phyloP scores from a whole-genome alignment of 305 asterid species.

The Fraxinus platypoda region DNA sequence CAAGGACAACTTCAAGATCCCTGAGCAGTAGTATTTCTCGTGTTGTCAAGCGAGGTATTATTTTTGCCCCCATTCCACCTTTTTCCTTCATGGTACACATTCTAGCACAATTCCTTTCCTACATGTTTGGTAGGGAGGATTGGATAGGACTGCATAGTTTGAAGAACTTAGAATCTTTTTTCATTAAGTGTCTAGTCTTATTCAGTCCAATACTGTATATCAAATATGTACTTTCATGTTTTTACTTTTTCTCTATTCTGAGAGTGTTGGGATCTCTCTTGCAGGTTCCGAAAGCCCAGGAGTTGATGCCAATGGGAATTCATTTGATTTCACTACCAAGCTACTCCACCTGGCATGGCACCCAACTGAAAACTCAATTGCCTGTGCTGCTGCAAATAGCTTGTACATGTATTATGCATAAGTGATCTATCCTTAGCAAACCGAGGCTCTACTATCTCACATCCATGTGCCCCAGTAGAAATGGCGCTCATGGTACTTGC shows the following conservation, averaged over 20 bases:
- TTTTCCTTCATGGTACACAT: not conserved
- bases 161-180: not conserved
- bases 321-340: constrained; percentile 86
- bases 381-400: constrained; percentile 99
- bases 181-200: not conserved
- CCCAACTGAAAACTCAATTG: constrained; percentile 87
- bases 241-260: not conserved
- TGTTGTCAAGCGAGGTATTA: constrained; percentile 81
- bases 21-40: constrained; percentile 83
- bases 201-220: not conserved
- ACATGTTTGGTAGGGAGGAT: not conserved
- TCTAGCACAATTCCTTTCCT: not conserved
- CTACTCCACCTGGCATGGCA: constrained; percentile 98
- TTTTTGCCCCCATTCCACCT: not conserved
- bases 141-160: not conserved
- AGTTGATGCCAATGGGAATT: constrained; percentile 82
- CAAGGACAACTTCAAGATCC: constrained; percentile 77
- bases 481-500: constrained; percentile 27
- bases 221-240: not conserved
- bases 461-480: constrained; percentile 39
- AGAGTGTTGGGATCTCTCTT: constrained; percentile 9
- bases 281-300: constrained; percentile 80
- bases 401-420: constrained; percentile 95
- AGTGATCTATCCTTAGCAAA: constrained; percentile 28
- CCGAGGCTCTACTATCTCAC: constrained; percentile 31